These are phyloP conservation scores for Carallia pectinifolia DNA, from an alignment of 345 rosid species.

Conservation along the genomic window DNA sequence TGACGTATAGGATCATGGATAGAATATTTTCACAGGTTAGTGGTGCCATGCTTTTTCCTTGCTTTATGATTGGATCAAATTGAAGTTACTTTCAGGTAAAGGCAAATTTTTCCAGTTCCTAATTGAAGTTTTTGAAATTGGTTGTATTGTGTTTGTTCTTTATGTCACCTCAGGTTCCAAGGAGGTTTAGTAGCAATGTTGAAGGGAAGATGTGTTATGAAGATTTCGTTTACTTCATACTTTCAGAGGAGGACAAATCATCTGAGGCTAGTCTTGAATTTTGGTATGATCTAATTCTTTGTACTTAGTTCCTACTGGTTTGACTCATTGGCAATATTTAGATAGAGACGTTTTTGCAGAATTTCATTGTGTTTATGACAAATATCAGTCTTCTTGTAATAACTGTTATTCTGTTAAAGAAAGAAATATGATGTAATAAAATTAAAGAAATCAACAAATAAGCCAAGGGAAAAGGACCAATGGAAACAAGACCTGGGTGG, in stretches of 20 bases:
- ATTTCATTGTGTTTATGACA: neutral
- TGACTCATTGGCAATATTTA: neutral
- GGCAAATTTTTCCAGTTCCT: neutral
- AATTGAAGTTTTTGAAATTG: neutral
- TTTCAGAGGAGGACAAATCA: constrained; percentile 33
- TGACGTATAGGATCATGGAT: constrained; percentile 90
- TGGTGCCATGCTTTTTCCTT: constrained; percentile 1
- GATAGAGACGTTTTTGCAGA: neutral
- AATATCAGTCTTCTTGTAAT: neutral
- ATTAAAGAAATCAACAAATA: neutral
- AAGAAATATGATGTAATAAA: neutral
- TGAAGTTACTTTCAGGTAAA: neutral
- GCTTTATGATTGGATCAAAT: neutral
- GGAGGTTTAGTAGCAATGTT: constrained; percentile 29
- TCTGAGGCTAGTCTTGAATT: constrained; percentile 33
- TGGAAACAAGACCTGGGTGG: too few relatives aligned
- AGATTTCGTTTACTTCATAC: constrained; percentile 35
- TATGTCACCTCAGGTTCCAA: constrained; percentile 22
- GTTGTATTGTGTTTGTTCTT: neutral
- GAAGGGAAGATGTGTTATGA: constrained; percentile 39
- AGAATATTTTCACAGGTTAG: constrained; percentile 89
- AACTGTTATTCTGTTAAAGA: neutral
- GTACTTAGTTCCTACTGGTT: neutral
- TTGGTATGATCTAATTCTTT: constrained; percentile 17
- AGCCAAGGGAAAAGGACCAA: neutral